These are phyloP conservation scores for Capronia coronata DNA, from an alignment of 2,329 filamentous ascomycete genomes.

Conservation along the genomic window DNA sequence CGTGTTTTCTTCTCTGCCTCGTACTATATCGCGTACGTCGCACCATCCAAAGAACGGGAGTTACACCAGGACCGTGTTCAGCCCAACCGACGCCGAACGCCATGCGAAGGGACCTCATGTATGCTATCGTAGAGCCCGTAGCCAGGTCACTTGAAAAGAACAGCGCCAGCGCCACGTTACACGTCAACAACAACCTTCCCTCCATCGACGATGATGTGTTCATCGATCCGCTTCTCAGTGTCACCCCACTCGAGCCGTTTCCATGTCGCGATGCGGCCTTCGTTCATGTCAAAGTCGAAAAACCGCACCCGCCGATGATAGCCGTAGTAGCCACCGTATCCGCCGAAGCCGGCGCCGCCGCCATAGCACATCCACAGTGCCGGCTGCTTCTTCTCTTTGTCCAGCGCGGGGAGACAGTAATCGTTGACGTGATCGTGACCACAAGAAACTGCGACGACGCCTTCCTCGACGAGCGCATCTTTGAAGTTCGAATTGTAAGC, in stretches of 20 bases:
- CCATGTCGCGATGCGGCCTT: conserved; percentile 82
- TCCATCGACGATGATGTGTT: conserved; percentile 56
- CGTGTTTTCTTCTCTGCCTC: background rate
- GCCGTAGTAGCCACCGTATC: conserved; percentile 84
- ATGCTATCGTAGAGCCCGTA: background rate
- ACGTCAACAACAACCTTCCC: conserved; percentile 44
- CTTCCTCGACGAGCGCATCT: conserved; percentile 78
- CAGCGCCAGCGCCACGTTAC: background rate
- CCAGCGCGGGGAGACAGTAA: conserved; percentile 68
- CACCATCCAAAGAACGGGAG: background rate
- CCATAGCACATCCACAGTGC: conserved; percentile 98
- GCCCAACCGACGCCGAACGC: background rate
- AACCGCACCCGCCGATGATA: conserved; percentile 78
- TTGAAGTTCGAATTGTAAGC: conserved; percentile 88
- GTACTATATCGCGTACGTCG: background rate
- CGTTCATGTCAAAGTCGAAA: conserved; percentile 90
- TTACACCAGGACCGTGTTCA: background rate
- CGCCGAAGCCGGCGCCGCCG: conserved; percentile 84
- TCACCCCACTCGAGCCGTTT: conserved; percentile 72
- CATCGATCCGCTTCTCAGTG: conserved; percentile 48
- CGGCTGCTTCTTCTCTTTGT: conserved; percentile 52
- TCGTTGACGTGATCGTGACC: conserved; percentile 97
- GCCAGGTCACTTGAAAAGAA: background rate
- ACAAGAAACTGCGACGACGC: conserved; percentile 78
- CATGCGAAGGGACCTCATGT: conserved; percentile 2